phyloP scores from a whole-genome alignment of 768 basidiomycete species.

The Mycena floridula region DNA sequence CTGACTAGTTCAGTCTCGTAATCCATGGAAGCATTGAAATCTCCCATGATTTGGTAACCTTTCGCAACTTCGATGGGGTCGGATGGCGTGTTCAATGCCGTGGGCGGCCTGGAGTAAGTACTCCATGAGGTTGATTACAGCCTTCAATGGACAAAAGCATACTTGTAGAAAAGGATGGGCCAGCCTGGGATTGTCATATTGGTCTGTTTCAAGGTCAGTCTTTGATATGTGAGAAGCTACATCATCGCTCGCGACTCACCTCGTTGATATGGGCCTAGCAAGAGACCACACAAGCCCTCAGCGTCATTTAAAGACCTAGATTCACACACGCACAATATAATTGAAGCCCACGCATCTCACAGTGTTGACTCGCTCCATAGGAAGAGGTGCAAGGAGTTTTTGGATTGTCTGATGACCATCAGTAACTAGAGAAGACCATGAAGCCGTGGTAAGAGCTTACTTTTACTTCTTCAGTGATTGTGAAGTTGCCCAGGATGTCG shows the following conservation, averaged over 20 bases:
- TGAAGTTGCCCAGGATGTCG: slow-evolving; percentile 30
- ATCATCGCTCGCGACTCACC: too few species aligned
- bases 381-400: not conserved
- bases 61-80: slow-evolving; percentile 28
- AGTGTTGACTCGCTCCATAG: not conserved
- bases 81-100: slow-evolving; percentile 28
- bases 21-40: slow-evolving; percentile 35
- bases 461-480: slow-evolving; percentile 18
- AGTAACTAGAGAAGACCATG: too few species aligned
- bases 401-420: not conserved
- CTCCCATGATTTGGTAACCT: slow-evolving; percentile 33
- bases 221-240: too few species aligned
- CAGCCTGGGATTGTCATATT: not conserved
- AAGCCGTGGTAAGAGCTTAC: too few species aligned
- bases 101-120: too few species aligned
- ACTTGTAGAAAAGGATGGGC: not conserved
- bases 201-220: too few species aligned
- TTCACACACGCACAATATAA: not conserved
- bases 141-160: too few species aligned
- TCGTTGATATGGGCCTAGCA: too few species aligned
- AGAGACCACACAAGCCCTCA: too few species aligned
- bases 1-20: slow-evolving; percentile 37
- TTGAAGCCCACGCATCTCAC: not conserved
- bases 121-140: too few species aligned
- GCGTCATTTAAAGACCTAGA: too few species aligned